phyloP scores from a whole-genome alignment of 106 monocot species.

The Xerophyta viscosa region DNA sequence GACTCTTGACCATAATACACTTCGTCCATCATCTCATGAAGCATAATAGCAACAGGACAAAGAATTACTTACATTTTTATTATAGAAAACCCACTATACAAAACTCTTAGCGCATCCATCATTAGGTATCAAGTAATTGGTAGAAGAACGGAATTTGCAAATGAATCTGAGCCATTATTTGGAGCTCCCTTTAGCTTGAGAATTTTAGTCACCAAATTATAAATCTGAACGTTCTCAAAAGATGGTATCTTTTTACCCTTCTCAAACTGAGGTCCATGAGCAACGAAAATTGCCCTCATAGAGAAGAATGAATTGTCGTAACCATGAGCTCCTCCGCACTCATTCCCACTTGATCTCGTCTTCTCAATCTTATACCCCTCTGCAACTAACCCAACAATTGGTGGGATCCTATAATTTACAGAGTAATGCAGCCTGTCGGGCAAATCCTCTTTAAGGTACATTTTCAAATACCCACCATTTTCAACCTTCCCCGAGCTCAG shows the following conservation, averaged over 20 bases:
- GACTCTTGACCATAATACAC: too few relatives aligned
- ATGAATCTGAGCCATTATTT: constrained; percentile 48
- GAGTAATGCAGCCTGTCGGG: constrained; percentile 47
- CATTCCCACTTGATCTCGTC: constrained; percentile 18
- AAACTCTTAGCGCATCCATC: too few relatives aligned
- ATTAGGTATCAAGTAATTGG: constrained; percentile 9
- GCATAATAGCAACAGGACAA: too few relatives aligned
- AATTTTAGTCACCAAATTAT: constrained; percentile 47
- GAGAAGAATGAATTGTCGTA: constrained; percentile 63
- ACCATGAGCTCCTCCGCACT: constrained; percentile 65
- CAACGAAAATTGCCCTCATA: constrained; percentile 53
- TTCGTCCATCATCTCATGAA: too few relatives aligned
- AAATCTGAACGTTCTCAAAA: constrained; percentile 68
- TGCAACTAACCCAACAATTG: constrained; percentile 43
- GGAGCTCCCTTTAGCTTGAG: constrained; percentile 42
- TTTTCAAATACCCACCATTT: constrained; percentile 42
- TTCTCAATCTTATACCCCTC: constrained; percentile 46
- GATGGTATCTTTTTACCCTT: constrained; percentile 39
- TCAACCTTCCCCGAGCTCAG: constrained; percentile 48
- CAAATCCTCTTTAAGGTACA: constrained; percentile 58
- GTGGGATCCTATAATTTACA: constrained; percentile 38
- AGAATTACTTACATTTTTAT: too few relatives aligned
- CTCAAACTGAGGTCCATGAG: constrained; percentile 42
- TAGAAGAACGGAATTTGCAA: constrained; percentile 36
- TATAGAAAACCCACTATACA: too few relatives aligned